Base-by-base conservation (phyloP, 108 stramenopile genomes). In the Fragilariopsis cylindrus region DNA sequence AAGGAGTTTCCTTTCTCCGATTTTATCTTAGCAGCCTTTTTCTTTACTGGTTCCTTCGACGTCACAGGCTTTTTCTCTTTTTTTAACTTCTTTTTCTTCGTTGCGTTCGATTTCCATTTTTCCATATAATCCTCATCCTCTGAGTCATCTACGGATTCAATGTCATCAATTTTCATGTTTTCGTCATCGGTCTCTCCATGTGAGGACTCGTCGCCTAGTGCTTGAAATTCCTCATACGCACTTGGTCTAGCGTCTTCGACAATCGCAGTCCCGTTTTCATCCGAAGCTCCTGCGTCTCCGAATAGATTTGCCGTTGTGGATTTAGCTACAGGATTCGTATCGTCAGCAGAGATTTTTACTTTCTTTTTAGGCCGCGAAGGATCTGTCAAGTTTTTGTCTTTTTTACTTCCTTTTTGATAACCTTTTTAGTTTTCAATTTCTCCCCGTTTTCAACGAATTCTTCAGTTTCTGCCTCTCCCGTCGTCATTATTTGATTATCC, bases 111-210 rank as follows among this genome's bases (percentile, higher is more conserved):
- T 21, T 40, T 11, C 60, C 60, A 62, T 15, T 56, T 15, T 40
- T 7, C 60, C 7, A 53, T 21, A 45, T 73, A 60, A 41, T 16
- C 72, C 43, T 73, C 62, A 48, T 73, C 72, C 19, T 40, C 72
- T 7, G 48, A 44, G 60, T 69, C 75, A 69, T 58, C 68, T n/a
- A 49, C 52, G 52, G 52, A 53, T 1, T 44, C 60, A 48, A 19
- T 50, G 46, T 69, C 68, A 21, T 76, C 60, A 3, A 12, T 18
- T 42, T 71, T 9, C 6, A 73, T 63, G 63, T 70, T 73, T 65
- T 70, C 74, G 64, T 80, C 79, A 19, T 78, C 71, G 12, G n/a
- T 57, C 7, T 75, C 69, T 4, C 48, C 74, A 8, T 75, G 72
- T 7, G 70, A 71, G 2, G 42, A 73, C 49, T 65, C 68, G 0